Evolutionary conservation across 495 filamentous ascomycete species (phyloP).

Genomic region (Hypoxylon crocopeplum): DNA sequence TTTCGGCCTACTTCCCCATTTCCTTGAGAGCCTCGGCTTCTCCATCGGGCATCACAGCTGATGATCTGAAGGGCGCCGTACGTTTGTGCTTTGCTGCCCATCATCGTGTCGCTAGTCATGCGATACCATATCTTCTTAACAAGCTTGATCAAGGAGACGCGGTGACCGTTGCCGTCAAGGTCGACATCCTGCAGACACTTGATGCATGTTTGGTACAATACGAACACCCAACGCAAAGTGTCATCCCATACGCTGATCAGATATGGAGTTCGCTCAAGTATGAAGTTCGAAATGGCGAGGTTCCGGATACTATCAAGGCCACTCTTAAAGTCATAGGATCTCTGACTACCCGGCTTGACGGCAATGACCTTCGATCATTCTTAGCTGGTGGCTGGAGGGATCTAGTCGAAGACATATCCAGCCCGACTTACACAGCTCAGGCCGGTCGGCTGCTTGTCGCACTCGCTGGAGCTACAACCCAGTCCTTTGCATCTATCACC

Average conservation of each 20-base stretch:
- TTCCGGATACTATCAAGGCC: slow-evolving; percentile 56
- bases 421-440: slow-evolving; percentile 52
- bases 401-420: slow-evolving; percentile 51
- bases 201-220: slow-evolving; percentile 54
- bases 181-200: slow-evolving; percentile 59
- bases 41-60: slow-evolving; percentile 53
- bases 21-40: slow-evolving; percentile 52
- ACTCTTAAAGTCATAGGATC: slow-evolving; percentile 55
- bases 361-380: slow-evolving; percentile 44
- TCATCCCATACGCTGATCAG: slow-evolving; percentile 50
- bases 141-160: slow-evolving; percentile 59
- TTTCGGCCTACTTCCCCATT: slow-evolving; percentile 61
- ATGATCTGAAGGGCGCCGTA: slow-evolving; percentile 55
- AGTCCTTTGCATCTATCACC: slow-evolving; percentile 44
- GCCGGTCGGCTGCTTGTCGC: slow-evolving; percentile 55
- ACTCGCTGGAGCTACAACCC: slow-evolving; percentile 44
- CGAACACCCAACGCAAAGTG: slow-evolving; percentile 44
- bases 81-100: slow-evolving; percentile 56
- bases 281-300: slow-evolving; percentile 63
- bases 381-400: slow-evolving; percentile 48
- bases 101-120: slow-evolving; percentile 43
- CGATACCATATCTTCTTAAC: slow-evolving; percentile 54
- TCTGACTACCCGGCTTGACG: slow-evolving; percentile 48
- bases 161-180: slow-evolving; percentile 58
- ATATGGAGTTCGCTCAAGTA: slow-evolving; percentile 64